Base-by-base conservation (phyloP, 2,329 filamentous ascomycete species). In the Phaeosphaeria sp. region DNA sequence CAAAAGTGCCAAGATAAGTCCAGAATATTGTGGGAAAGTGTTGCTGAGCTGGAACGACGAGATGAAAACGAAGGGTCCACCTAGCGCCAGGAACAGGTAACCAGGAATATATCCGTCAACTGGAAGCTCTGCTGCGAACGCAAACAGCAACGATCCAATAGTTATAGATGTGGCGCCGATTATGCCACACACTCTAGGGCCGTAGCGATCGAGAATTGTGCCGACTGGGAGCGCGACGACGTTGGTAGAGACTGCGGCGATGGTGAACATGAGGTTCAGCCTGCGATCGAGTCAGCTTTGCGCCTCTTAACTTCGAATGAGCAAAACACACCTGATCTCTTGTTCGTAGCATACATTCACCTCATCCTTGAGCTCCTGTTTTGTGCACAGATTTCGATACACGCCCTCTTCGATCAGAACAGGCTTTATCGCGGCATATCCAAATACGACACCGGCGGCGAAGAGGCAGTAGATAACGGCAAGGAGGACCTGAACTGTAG, bases 231-330 rank as follows among this genome's bases (percentile, higher is more conserved):
- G 83, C 13, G 93, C 93, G 42, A 88, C 91, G 13, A 96, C 90
- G 69, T 97, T 97, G 40, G 93, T 96, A 6, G 87, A 90, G 9
- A 96, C 92, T 15, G 92, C 93, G 13, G 93, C 93, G 42, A 93
- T 85, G 6, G 92, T 96, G 81, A 97, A 97, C 91, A 96, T 96
- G 65, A 97, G 81, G 75, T 97, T 97, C 55, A 97, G 84, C 57
- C 82, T 83, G 86, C 86, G 83, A 48, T 84, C 42, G 36, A 39
- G 40, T 67, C 47, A 67, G 58, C 44, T 6, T 36, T 43, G 55
- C 51, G 3, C 8, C 22, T 81, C 74, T 93, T 94, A 9, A 91
- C 89, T 2, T 88, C 88, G 73, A 93, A 89, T 13, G n/a, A 6
- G 13, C 30, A 6, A 5, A 22, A 63, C 64, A 42, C 25, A 74